Evolutionary conservation across 2,329 filamentous ascomycete genomes (phyloP).

Genomic region (Madurella fahalii): DNA sequence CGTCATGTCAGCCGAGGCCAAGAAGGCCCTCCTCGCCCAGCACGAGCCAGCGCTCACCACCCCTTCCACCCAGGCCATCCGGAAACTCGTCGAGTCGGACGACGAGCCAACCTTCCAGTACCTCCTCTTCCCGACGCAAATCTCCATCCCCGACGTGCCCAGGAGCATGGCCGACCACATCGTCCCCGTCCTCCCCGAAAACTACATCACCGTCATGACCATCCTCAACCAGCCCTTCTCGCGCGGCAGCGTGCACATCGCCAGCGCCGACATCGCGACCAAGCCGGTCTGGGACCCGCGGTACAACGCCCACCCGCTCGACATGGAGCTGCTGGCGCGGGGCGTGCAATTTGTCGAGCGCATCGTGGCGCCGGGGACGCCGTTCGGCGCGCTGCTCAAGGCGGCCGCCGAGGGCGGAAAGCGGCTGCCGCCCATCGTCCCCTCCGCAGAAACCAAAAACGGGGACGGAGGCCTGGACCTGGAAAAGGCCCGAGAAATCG

Average conservation of each 20-base stretch:
- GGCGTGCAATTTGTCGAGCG: slow-evolving; percentile 41
- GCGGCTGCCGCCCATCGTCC: slow-evolving; percentile 32
- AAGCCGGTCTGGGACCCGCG: slow-evolving; percentile 51
- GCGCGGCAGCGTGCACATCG: slow-evolving; percentile 56
- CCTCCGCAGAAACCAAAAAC: too few species aligned
- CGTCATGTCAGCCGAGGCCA: slow-evolving; percentile 24
- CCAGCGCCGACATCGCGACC: slow-evolving; percentile 37
- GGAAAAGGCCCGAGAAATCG: slow-evolving; percentile 35
- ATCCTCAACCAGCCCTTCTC: slow-evolving; percentile 60
- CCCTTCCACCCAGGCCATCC: slow-evolving; percentile 21
- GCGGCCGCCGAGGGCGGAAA: slow-evolving; percentile 29
- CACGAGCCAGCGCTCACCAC: slow-evolving; percentile 21
- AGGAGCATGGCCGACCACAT: slow-evolving; percentile 29
- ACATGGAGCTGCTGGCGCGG: slow-evolving; percentile 49
- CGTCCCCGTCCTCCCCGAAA: slow-evolving; percentile 34
- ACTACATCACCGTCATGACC: slow-evolving; percentile 53
- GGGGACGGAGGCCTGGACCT: slow-evolving; percentile 24
- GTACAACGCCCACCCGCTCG: slow-evolving; percentile 53
- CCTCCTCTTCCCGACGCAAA: slow-evolving; percentile 33
- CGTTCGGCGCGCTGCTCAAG: slow-evolving; percentile 40
- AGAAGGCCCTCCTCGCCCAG: slow-evolving; percentile 26
- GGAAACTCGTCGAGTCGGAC: slow-evolving; percentile 27
- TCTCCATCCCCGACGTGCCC: slow-evolving; percentile 23
- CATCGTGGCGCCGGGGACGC: slow-evolving; percentile 33
- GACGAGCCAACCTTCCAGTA: slow-evolving; percentile 34